Base-by-base conservation (phyloP, 2,329 filamentous ascomycete genomes). In the Periconia digitata region DNA sequence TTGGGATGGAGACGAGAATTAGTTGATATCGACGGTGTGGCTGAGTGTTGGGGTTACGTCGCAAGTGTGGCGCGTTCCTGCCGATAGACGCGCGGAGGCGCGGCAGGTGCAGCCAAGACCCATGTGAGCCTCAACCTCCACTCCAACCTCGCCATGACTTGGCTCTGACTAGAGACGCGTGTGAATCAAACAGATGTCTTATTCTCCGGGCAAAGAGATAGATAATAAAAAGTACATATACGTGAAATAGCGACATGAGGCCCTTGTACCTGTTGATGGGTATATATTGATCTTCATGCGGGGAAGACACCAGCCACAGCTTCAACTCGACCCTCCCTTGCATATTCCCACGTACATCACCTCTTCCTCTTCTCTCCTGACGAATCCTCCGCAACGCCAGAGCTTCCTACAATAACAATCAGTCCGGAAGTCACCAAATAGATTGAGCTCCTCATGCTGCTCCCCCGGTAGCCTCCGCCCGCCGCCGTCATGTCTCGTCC, bases 401-500 rank as follows among this genome's bases (percentile, higher is more conserved):
- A n/a, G n/a, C 35, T 37, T 12, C 16, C 3, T 39, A 39, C 18
- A 22, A 12, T 15, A 18, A 6, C 20, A 22, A 15, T n/a, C 22
- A 42, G n/a, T n/a, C 15, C n/a, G n/a, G n/a, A n/a, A n/a, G n/a
- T n/a, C n/a, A n/a, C n/a, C n/a, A n/a, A n/a, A n/a, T n/a, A 32
- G 17, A 20, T 27, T 22, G 42, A 29, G 18, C 22, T 8, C 15
- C 8, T n/a, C n/a, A 21, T 43, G 15, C 17, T 60, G 57, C 38
- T 50, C 43, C 43, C 34, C 23, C 34, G 46, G 40, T 56, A 59
- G 53, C 18, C 12, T 32, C 27, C 27, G n/a, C n/a, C n/a, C n/a
- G n/a, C 27, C 35, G 24, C 36, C 44, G 61, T 50, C 44, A 72
- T 73, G 70, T 66, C 66, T 44, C 59, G 59, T 46, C 63, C 66